Evolutionary conservation across 106 monocot species (phyloP), one percentile per base, ranked within the genome.

Genomic region (Agapanthus africanus): DNA sequence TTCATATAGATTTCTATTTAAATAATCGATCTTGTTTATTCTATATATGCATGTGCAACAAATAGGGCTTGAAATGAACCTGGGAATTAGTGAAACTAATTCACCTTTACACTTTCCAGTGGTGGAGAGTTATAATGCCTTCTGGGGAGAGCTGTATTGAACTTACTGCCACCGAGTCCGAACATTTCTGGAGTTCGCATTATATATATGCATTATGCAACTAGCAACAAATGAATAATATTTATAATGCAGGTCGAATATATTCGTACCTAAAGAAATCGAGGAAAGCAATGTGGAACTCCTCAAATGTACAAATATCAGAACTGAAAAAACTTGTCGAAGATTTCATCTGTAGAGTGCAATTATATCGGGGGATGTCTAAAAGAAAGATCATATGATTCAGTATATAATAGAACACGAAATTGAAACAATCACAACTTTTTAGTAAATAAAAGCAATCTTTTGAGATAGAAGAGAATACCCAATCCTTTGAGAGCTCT

Each of bases 231-330:
- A 59, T 4, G 30, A 25, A 22, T 2, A 49, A 49, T 19, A 49
- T n/a, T n/a, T 5, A 39, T 39, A 49, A 49, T 49, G 10, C 49
- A 59, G 23, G 14, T 6, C 4, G 26, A 27, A 27, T 27, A 27
- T 7, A 25, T 39, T 39, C 39, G 5, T 59, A 59, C 57, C 23
- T 6, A 27, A 4, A 59, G 8, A 59, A 59, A 27, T 59, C 25
- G 28, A 59, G 57, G 30, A 59, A 59, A 25, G 57, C 23, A 30
- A 26, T 59, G 25, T 59, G 57, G 21, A 59, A 59, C 21, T 59
- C 57, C 28, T 59, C 57, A 27, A 59, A 59, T 7, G 23, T 59
- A 5, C 57, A 6, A 10, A 59, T 59, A 6, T 59, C 27, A 10
- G 23, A 6, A 11, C 11, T 14, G 25, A 59, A 59, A 27, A n/a